A percentile compares a stretch with the other conserved stretches of the same genome.
Conservation (phyloP, 768 basidiomycete genomes). For the Tubosaeta brunneosetosa region DNA sequence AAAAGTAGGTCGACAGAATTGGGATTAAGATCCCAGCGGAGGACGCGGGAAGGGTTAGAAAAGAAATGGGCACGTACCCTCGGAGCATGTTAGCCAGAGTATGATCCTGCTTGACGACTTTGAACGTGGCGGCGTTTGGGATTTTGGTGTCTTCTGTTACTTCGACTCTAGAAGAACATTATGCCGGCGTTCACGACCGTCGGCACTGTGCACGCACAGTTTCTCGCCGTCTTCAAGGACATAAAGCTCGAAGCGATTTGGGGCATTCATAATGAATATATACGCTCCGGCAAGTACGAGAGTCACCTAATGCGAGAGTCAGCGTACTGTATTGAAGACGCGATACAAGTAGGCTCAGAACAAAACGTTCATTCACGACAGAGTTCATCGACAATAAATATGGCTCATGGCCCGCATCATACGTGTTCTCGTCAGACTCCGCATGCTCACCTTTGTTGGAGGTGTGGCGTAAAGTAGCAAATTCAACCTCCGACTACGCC, state of each 20-base stretch:
- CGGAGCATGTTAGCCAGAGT: constrained; percentile 97
- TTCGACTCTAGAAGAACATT: constrained; percentile 62
- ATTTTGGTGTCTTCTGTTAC: constrained; percentile 95
- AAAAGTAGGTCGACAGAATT: constrained; percentile 6
- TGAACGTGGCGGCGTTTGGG: constrained; percentile 94
- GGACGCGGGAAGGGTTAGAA: neutral
- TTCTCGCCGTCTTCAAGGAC: constrained; percentile 93
- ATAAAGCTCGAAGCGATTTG: constrained; percentile 87
- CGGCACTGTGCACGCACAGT: constrained; percentile 57
- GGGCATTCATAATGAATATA: constrained; percentile 72
- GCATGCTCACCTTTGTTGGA: constrained; percentile 16
- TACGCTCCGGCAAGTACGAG: neutral
- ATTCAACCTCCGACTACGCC: constrained; percentile 26
- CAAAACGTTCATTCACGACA: constrained; percentile 46
- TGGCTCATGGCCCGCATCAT: constrained; percentile 49
- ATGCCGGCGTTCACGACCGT: neutral
- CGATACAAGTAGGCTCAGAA: constrained; percentile 35
- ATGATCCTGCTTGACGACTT: constrained; percentile 94
- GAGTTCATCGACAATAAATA: constrained; percentile 74
- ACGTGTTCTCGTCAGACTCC: neutral
- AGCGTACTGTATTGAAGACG: constrained; percentile 3
- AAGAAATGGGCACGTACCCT: constrained; percentile 52
- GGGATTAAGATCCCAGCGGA: neutral
- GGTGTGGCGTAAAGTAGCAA: constrained; percentile 13
- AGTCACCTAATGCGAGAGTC: constrained; percentile 2